phyloP scores from a whole-genome alignment of 2,329 filamentous ascomycete species.

The Hymenoscyphus linearis region DNA sequence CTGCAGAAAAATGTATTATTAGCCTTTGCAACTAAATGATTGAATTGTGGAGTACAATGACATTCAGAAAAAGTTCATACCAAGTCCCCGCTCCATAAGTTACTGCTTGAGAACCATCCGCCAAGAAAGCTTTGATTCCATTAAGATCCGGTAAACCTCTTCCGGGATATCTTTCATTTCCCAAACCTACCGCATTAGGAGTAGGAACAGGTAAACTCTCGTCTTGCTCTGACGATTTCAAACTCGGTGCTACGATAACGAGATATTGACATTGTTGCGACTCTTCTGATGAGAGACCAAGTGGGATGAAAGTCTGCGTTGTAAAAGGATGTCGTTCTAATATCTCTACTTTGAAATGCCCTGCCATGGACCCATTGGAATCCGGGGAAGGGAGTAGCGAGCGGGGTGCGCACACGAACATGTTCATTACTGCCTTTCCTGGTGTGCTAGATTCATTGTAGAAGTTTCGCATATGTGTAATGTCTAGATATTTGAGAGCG shows the following conservation, averaged over 20 bases:
- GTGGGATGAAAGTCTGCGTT: constrained; percentile 84
- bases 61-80: constrained; percentile 32
- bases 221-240: constrained; percentile 42
- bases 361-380: constrained; percentile 16
- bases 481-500: constrained; percentile 78
- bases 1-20: neutral
- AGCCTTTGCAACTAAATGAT: neutral
- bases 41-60: neutral
- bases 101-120: constrained; percentile 72
- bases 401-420: constrained; percentile 81
- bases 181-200: constrained; percentile 1
- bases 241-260: constrained; percentile 80
- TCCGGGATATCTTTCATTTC: constrained; percentile 17
- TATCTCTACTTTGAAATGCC: constrained; percentile 61
- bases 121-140: constrained; percentile 71
- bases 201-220: constrained; percentile 37
- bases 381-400: constrained; percentile 38
- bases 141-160: constrained; percentile 61
- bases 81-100: constrained; percentile 89
- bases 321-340: constrained; percentile 93
- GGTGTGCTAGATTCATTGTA: constrained; percentile 52
- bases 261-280: constrained; percentile 57
- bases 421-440: constrained; percentile 66
- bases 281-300: constrained; percentile 49
- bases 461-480: constrained; percentile 67